Evolutionary conservation across 768 basidiomycete genomes (phyloP).

Genomic region (Gyrodon lividus): DNA sequence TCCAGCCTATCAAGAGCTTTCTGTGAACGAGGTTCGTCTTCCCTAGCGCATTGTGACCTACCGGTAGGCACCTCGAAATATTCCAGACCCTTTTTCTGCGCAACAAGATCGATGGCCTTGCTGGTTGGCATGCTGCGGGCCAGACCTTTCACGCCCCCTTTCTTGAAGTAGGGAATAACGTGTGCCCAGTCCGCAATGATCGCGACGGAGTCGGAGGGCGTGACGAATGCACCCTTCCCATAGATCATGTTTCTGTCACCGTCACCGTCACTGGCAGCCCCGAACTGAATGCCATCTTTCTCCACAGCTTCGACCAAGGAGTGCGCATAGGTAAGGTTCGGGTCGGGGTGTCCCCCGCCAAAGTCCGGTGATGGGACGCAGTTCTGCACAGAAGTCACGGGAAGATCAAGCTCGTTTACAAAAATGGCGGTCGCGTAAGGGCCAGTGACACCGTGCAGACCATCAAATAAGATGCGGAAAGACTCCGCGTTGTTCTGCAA

Average conservation of each 20-base stretch:
- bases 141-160: slow-evolving; percentile 88
- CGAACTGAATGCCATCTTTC: slow-evolving; percentile 80
- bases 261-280: slow-evolving; percentile 96
- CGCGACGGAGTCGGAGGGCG: slow-evolving; percentile 95
- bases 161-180: slow-evolving; percentile 87
- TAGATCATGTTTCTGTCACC: slow-evolving; percentile 99
- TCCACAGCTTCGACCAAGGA: slow-evolving; percentile 92
- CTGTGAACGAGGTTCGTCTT: slow-evolving; percentile 1
- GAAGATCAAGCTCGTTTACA: slow-evolving; percentile 77
- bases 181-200: slow-evolving; percentile 98
- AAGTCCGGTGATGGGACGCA: slow-evolving; percentile 91
- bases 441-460: slow-evolving; percentile 94
- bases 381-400: slow-evolving; percentile 83
- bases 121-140: slow-evolving; percentile 98
- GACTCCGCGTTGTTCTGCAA: slow-evolving; percentile 63
- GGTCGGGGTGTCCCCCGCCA: slow-evolving; percentile 97
- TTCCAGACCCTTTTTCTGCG: slow-evolving; percentile 89
- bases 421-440: slow-evolving; percentile 92
- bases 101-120: slow-evolving; percentile 95
- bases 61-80: slow-evolving; percentile 97
- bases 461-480: slow-evolving; percentile 92
- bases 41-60: slow-evolving; percentile 29
- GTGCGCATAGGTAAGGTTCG: slow-evolving; percentile 97
- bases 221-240: slow-evolving; percentile 96
- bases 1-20: slow-evolving; percentile 69